Conservation (phyloP, 164 flowering plant species). For the Vitis riparia region DNA sequence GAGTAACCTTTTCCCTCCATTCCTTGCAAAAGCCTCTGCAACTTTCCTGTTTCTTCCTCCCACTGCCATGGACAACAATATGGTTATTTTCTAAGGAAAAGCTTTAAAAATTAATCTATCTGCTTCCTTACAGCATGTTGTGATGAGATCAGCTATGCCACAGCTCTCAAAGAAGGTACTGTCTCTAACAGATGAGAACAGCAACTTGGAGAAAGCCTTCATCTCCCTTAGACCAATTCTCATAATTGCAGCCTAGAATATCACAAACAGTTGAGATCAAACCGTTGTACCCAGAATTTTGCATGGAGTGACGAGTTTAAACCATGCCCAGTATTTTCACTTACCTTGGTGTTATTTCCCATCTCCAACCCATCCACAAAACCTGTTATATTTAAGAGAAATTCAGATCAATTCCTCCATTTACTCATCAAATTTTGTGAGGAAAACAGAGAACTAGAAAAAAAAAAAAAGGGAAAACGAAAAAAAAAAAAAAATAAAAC, state of each 20-base stretch:
- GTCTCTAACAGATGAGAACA: constrained; percentile 83
- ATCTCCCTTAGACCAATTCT: constrained; percentile 93
- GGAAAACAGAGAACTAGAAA: neutral
- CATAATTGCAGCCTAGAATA: constrained; percentile 87
- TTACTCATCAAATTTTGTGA: neutral
- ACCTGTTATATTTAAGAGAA: constrained; percentile 44
- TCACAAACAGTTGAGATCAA: no score
- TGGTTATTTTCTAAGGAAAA: neutral
- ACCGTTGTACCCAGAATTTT: no score
- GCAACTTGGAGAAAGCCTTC: constrained; percentile 85
- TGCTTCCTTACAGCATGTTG: constrained; percentile 80
- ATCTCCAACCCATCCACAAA: constrained; percentile 93
- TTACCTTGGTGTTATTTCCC: constrained; percentile 96
- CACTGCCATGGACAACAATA: constrained; percentile 43
- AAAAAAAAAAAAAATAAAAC: neutral
- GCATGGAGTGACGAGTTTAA: no score
- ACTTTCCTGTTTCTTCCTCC: constrained; percentile 98
- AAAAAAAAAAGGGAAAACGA: neutral
- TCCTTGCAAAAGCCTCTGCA: constrained; percentile 91
- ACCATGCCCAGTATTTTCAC: neutral
- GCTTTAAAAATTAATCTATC: neutral
- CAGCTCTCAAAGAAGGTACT: constrained; percentile 97
- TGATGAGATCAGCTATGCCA: constrained; percentile 95
- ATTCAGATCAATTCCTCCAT: neutral
- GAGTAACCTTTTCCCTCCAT: constrained; percentile 76